Evolutionary conservation across 2,329 filamentous ascomycete genomes (phyloP), one percentile per base, ranked within the genome.

Genomic region (Sarocladiaceae sp.): DNA sequence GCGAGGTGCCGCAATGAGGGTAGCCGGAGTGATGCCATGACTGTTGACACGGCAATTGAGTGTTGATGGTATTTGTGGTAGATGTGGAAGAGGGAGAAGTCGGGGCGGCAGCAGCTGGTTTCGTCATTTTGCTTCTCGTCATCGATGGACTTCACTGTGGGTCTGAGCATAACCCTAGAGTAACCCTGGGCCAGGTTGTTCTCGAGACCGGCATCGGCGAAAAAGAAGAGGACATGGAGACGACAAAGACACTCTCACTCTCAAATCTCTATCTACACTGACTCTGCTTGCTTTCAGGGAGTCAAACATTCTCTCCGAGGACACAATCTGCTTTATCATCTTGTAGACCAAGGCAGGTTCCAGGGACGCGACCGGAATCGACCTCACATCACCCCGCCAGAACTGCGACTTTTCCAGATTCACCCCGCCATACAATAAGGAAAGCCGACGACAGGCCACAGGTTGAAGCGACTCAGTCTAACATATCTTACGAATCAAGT

Each of bases 11-110:
- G 74, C 31, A 82, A 63, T 19, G 66, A 60, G 39, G 69, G 66
- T 24, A 69, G 59, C 52, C 71, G 65, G 33, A 73, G 55, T 29
- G 68, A 72, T 29, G 73, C 65, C 76, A 80, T 80, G 16, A 41
- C 43, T 47, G 31, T 16, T 33, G 15, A 12, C 9, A 31, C 15
- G 26, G n/a, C 20, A 40, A 27, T 40, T 19, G 7, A 12, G 4
- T 24, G 35, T 11, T 32, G 12, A 33, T 45, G 20, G 24, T 35
- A 12, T 16, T 34, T 37, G 18, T 31, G n/a, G 37, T 23, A 27
- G 37, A 19, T 20, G 37, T 10, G 23, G 15, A 29, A 27, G 12
- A 27, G 37, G 7, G 7, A 10, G 12, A 41, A 15, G 13, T 27
- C 29, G 37, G n/a, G 19, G 18, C 15, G 13, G n/a, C n/a, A 29